A percentile compares a stretch with the other conserved stretches of the same genome.
Conservation (phyloP, 148 eudicot genomes). For the Fagopyrum homotropicum region DNA sequence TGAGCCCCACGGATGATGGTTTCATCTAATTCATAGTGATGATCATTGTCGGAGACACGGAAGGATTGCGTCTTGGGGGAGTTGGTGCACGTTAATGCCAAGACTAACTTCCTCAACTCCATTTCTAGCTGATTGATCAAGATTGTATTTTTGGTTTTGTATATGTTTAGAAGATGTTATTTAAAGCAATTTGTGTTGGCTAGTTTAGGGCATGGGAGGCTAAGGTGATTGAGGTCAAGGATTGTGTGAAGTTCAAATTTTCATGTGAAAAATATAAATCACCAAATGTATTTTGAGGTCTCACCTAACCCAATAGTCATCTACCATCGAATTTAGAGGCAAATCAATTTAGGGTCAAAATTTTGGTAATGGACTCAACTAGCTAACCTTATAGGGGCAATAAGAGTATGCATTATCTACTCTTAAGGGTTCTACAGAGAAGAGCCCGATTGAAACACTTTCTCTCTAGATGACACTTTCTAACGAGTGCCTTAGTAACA, state of each 20-base stretch:
- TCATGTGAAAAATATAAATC: conserved; percentile 5
- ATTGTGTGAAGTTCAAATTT: background rate
- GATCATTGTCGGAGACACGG: background rate
- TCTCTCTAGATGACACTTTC: no score
- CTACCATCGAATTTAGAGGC: background rate
- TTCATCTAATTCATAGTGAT: background rate
- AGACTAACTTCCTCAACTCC: background rate
- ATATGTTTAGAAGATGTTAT: background rate
- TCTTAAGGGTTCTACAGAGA: no score
- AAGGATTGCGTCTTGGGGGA: background rate
- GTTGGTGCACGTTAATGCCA: background rate
- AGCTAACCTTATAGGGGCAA: background rate
- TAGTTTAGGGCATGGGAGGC: background rate
- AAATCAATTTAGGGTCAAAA: background rate
- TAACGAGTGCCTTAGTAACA: no score
- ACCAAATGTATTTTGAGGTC: background rate
- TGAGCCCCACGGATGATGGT: background rate
- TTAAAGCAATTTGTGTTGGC: background rate
- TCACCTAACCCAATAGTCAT: background rate
- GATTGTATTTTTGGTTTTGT: background rate
- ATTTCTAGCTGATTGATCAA: background rate
- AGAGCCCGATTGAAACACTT: no score
- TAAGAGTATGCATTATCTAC: background rate
- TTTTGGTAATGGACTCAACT: background rate
- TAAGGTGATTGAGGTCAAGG: background rate